Base-by-base conservation (phyloP, 177 flowering plant genomes). In the Vitis hybrid region DNA sequence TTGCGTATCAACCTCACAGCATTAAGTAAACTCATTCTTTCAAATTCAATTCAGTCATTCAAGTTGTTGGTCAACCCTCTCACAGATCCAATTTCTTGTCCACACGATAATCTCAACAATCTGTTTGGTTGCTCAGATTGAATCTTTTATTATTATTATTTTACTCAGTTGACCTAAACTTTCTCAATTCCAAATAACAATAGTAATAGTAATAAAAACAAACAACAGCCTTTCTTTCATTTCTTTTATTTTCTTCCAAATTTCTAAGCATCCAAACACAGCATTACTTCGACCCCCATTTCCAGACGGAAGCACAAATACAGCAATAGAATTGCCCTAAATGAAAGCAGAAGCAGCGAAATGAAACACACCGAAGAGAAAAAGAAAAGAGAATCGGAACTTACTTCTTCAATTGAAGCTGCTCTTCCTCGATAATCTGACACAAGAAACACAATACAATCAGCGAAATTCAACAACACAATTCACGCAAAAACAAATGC, bases 391-490 rank as follows among this genome's bases (percentile, higher is more conserved):
- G 51, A 59, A 69, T n/a, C 13, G 3, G n/a, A 62, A 77, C 92
- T 3, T 85, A 96, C 98, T 88, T 96, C 74, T 68, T 83, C 74
- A 96, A 81, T 71, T 91, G 95, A 84, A 89, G 89, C 79, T 90
- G 95, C 75, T 91, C 98, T 69, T 79, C 97, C 77, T 81, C 97
- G 69, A 96, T 94, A 20, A 87, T 81, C 99, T 94, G 88, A n/a
- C 56, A 70, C 22, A 65, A 66, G 5, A 7, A 66, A 57, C 33
- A 62, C 19, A 31, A 13, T n/a, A 73, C 50, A 53, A 17, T 54
- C n/a, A 31, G 3, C 13, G 51, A n/a, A 49, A 72, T 11, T 5
- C 31, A 62, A 6, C 2, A 12, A 9, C 54, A 49, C 19, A 5
- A 53, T 7, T 13, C 38, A 14, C 13, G 3, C 9, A 54, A 31